These are phyloP conservation scores for Trichoderma sp. DNA, from an alignment of 2,329 filamentous ascomycete genomes.

Conservation along the genomic window DNA sequence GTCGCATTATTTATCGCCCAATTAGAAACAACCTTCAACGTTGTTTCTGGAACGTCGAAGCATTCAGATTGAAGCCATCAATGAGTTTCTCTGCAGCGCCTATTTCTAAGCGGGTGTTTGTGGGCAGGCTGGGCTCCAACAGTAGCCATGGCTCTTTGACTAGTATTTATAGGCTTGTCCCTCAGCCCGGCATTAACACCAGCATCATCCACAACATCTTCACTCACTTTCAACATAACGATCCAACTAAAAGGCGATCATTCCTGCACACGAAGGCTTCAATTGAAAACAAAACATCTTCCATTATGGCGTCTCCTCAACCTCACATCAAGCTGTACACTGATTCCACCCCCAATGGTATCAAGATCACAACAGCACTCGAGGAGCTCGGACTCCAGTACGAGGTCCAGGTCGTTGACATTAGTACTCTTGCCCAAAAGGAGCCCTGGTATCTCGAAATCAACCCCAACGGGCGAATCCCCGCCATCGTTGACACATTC, in stretches of 20 bases:
- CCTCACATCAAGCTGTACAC: slow-evolving; percentile 21
- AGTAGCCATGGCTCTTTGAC: neutral
- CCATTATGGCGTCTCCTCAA: neutral
- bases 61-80: neutral
- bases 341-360: slow-evolving; percentile 14
- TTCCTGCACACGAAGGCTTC: neutral
- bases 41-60: neutral
- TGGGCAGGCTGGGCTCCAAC: neutral
- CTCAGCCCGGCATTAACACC: neutral
- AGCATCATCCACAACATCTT: neutral
- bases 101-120: slow-evolving; percentile 2
- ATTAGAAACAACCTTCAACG: neutral
- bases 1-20: neutral
- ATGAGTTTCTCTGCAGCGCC: neutral
- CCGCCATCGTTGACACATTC: slow-evolving; percentile 17
- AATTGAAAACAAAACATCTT: neutral
- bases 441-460: slow-evolving; percentile 19
- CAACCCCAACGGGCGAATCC: slow-evolving; percentile 13
- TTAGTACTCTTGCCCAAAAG: slow-evolving; percentile 14
- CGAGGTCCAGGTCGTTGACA: slow-evolving; percentile 8
- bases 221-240: neutral
- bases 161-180: neutral
- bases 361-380: slow-evolving; percentile 11
- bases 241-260: neutral
- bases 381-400: slow-evolving; percentile 9